Base-by-base conservation (phyloP, 176 grass and related monocot genomes). In the Lolium perenne region DNA sequence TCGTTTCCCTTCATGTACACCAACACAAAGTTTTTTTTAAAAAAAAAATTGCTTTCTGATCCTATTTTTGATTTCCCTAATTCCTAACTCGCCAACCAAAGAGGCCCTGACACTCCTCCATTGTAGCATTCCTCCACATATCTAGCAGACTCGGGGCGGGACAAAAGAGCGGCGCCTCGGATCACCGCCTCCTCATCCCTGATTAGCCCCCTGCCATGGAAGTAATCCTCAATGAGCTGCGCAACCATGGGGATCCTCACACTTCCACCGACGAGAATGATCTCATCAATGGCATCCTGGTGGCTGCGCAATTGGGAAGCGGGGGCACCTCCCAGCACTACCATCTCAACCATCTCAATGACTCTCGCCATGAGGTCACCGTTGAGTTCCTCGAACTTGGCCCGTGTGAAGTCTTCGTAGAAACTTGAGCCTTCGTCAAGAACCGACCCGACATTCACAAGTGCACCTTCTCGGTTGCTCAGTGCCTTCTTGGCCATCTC, bases 301-400 rank as follows among this genome's bases (percentile, higher is more conserved):
- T 0, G 38, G 67, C 38, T 71, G 35, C 10, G 38, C 38, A 9
- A 20, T 3, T 70, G 67, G 67, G 38, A 45, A 45, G 18, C 8
- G 9, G 38, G 67, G 38, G 67, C 38, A 71, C 67, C 17, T 12
- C 38, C 38, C 18, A 71, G 10, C 67, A 71, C 67, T 4, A 71
- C 67, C 8, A 2, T 41, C 1, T 71, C 38, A 38, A 71, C 17
- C 3, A 71, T 71, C 5, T 12, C 38, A 8, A 71, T 5, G 18
- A 38, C 38, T 21, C 38, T 43, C 67, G 8, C 67, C 38, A 71
- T 20, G 38, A 71, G 38, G 18, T 21, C 67, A 71, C 18, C 16
- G 9, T 43, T 71, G 14, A 71, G 67, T 38, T 71, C 67, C 67
- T 71, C 67, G 18, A 71, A 71, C 67, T 71, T 71, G 67, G 67